phyloP scores from a whole-genome alignment of 805 yeast genomes.

The Candida xyloterini region DNA sequence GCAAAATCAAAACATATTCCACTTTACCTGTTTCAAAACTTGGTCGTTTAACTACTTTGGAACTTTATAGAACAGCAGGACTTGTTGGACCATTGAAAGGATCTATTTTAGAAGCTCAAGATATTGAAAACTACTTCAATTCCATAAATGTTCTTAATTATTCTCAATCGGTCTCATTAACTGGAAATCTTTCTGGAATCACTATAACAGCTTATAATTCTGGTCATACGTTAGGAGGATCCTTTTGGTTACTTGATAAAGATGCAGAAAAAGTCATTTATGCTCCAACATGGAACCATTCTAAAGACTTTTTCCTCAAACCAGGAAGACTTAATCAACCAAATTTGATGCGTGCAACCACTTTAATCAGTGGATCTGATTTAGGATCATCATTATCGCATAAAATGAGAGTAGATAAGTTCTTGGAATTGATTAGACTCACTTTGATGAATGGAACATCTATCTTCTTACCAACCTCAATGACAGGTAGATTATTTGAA shows the following conservation, averaged over 20 bases:
- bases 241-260: conserved; percentile 76
- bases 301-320: conserved; percentile 79
- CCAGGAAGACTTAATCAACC: conserved; percentile 61
- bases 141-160: conserved; percentile 66
- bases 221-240: conserved; percentile 93
- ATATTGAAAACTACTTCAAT: conserved; percentile 80
- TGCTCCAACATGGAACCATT: conserved; percentile 94
- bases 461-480: conserved; percentile 75
- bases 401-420: conserved; percentile 59
- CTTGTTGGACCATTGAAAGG: conserved; percentile 66
- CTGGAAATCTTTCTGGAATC: conserved; percentile 58
- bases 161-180: conserved; percentile 66
- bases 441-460: conserved; percentile 75
- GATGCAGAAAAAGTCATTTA: conserved; percentile 79
- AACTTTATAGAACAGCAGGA: conserved; percentile 70
- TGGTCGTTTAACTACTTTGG: conserved; percentile 85
- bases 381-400: conserved; percentile 64
- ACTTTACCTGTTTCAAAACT: conserved; percentile 87
- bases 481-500: conserved; percentile 80
- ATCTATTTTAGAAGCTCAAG: conserved; percentile 60
- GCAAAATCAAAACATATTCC: conserved; percentile 73
- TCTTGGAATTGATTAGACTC: conserved; percentile 59
- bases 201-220: conserved; percentile 80
- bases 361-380: conserved; percentile 71
- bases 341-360: conserved; percentile 71